These are phyloP conservation scores for Talaromyces sp. DNA, from an alignment of 2,329 filamentous ascomycete species.

Conservation along the genomic window DNA sequence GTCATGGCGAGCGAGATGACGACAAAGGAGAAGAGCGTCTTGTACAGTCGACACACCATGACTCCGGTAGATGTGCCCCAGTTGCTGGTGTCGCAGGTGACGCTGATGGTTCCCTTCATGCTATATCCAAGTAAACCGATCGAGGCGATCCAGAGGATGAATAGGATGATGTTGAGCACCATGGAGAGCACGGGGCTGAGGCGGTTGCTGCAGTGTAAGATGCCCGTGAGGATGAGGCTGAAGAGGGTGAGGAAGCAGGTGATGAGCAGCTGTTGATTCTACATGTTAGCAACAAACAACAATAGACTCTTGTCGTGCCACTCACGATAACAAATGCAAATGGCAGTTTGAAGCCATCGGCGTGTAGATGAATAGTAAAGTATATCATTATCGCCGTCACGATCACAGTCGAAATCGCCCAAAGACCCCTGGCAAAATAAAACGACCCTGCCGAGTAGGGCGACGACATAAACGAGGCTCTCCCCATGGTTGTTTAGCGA, in stretches of 20 bases:
- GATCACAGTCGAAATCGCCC: slow-evolving; percentile 50
- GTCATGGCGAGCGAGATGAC: slow-evolving; percentile 45
- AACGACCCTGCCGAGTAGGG: slow-evolving; percentile 37
- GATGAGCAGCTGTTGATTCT: slow-evolving; percentile 43
- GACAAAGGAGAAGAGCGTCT: slow-evolving; percentile 56
- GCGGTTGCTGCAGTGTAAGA: slow-evolving; percentile 49
- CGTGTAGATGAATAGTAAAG: slow-evolving; percentile 52
- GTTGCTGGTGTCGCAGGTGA: slow-evolving; percentile 46
- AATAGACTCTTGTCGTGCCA: not conserved
- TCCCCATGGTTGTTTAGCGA: not conserved
- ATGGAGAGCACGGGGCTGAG: slow-evolving; percentile 52
- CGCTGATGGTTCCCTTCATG: slow-evolving; percentile 49
- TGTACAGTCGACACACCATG: slow-evolving; percentile 55
- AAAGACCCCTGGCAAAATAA: slow-evolving; percentile 32
- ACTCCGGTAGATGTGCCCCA: slow-evolving; percentile 55
- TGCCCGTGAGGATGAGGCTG: slow-evolving; percentile 44
- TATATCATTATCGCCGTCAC: slow-evolving; percentile 52
- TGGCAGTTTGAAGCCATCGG: slow-evolving; percentile 50
- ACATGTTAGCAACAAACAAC: not conserved
- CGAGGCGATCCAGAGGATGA: slow-evolving; percentile 50
- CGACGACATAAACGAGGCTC: slow-evolving; percentile 25
- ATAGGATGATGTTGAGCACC: slow-evolving; percentile 44
- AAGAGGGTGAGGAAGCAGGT: slow-evolving; percentile 51
- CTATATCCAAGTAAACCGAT: slow-evolving; percentile 52
- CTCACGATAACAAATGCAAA: slow-evolving; percentile 58